These are phyloP conservation scores for Vaccinium myrtillus DNA, from an alignment of 148 eudicot species.

Conservation along the genomic window DNA sequence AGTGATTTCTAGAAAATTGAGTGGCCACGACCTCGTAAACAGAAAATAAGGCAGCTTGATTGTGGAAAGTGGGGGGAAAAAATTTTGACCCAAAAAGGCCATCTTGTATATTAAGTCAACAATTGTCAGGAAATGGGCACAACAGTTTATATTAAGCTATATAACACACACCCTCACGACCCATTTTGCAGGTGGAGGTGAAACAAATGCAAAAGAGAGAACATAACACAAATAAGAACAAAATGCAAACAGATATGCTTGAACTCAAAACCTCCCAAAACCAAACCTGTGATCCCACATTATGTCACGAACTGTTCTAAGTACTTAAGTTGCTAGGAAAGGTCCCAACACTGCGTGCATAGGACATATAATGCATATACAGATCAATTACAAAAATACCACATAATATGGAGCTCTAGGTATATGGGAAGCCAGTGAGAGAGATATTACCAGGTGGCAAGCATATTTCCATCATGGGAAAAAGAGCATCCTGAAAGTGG, in stretches of 20 bases:
- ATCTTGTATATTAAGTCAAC: background rate
- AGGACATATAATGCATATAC: background rate
- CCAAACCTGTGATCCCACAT: background rate
- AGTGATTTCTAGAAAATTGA: background rate
- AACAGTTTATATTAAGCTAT: background rate
- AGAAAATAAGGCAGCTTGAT: background rate
- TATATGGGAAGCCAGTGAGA: constrained; percentile 3
- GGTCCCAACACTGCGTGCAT: background rate
- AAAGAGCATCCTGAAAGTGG: constrained; percentile 86
- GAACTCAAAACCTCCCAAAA: background rate
- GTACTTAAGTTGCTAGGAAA: background rate
- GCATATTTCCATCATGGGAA: constrained; percentile 68
- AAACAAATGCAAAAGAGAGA: background rate
- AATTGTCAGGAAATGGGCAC: background rate
- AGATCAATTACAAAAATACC: background rate
- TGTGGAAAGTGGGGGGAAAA: too few species aligned
- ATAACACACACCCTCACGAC: background rate
- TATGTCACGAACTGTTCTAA: background rate
- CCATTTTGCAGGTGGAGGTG: background rate
- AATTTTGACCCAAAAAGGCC: background rate
- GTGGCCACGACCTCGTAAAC: background rate
- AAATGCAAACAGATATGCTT: background rate
- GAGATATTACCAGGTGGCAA: constrained; percentile 76
- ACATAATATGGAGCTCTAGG: background rate
- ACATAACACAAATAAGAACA: background rate